Evolutionary conservation across 176 grass and related monocot species (phyloP).

Genomic region (Musa acuminata): DNA sequence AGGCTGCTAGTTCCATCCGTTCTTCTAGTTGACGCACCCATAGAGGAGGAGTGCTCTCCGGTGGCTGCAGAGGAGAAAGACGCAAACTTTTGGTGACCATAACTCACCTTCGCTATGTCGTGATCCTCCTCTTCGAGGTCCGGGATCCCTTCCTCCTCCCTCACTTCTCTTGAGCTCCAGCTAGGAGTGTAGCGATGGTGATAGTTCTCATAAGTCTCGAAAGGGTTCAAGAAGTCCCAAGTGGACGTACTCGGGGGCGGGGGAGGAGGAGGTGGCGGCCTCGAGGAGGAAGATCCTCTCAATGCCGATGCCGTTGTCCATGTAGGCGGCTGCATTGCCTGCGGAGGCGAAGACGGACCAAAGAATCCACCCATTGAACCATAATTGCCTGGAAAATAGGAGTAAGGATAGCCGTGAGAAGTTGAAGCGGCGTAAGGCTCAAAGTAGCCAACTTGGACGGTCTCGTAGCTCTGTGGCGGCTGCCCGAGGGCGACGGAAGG

Average conservation of each 20-base stretch:
- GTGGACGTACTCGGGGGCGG: slow-evolving; percentile 52
- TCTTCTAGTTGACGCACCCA: not conserved
- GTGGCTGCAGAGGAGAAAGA: not conserved
- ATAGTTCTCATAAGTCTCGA: slow-evolving; percentile 50
- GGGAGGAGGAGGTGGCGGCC: slow-evolving; percentile 25
- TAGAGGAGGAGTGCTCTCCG: not conserved
- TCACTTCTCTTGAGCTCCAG: slow-evolving; percentile 71
- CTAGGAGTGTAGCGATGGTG: slow-evolving; percentile 49
- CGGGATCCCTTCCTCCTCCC: slow-evolving; percentile 92
- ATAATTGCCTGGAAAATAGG: not conserved
- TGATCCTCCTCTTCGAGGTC: slow-evolving; percentile 63
- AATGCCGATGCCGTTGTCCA: not conserved
- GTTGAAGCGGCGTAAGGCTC: slow-evolving; percentile 16
- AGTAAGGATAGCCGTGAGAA: slow-evolving; percentile 24
- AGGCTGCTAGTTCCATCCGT: not conserved
- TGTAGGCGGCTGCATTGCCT: slow-evolving; percentile 4
- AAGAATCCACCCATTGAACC: not conserved
- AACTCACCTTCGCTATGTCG: slow-evolving; percentile 22
- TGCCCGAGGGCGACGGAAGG: slow-evolving; percentile 46
- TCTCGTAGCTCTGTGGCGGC: slow-evolving; percentile 28
- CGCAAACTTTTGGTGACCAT: slow-evolving; percentile 1
- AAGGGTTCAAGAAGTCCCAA: slow-evolving; percentile 90
- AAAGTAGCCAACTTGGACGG: slow-evolving; percentile 30
- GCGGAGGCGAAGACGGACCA: not conserved
- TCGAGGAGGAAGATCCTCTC: not conserved